A percentile compares a stretch with the other conserved stretches of the same genome.
These are phyloP conservation scores for Maudiozyma pseudohumilis DNA, from an alignment of 805 yeast species.

Conservation along the genomic window DNA sequence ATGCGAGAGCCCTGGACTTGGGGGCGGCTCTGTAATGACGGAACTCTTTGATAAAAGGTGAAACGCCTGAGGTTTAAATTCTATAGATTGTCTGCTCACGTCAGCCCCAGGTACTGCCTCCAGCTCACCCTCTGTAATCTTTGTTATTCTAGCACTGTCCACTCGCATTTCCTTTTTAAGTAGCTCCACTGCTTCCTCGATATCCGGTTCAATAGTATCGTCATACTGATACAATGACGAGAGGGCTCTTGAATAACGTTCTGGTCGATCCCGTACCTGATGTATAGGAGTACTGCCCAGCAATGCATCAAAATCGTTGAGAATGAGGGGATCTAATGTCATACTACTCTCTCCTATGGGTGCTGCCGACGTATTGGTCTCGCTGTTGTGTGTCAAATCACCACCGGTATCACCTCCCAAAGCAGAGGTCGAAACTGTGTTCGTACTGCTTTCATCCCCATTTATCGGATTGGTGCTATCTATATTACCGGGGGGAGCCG, in stretches of 20 bases:
- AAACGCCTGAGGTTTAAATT: conserved; percentile 6
- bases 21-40: too few relatives aligned
- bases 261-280: not conserved
- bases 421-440: too few relatives aligned
- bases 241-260: not conserved
- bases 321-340: not conserved
- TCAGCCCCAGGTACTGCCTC: not conserved
- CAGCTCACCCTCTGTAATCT: not conserved
- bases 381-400: too few relatives aligned
- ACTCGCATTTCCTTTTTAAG: conserved; percentile 13
- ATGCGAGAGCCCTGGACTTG: not conserved
- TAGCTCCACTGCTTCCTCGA: conserved; percentile 21
- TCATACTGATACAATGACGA: conserved; percentile 4
- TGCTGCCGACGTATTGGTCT: too few relatives aligned
- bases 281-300: not conserved
- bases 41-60: conserved; percentile 1
- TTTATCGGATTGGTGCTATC: too few relatives aligned
- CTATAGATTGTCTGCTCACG: not conserved
- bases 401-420: too few relatives aligned
- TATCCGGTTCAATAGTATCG: conserved; percentile 14
- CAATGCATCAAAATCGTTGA: not conserved
- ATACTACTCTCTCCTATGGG: not conserved
- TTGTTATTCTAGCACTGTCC: conserved; percentile 4
- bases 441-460: too few relatives aligned
- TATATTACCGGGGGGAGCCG: too few relatives aligned